phyloP scores from a whole-genome alignment of 495 filamentous ascomycete genomes.

The Aspergillus carlsbadensis region DNA sequence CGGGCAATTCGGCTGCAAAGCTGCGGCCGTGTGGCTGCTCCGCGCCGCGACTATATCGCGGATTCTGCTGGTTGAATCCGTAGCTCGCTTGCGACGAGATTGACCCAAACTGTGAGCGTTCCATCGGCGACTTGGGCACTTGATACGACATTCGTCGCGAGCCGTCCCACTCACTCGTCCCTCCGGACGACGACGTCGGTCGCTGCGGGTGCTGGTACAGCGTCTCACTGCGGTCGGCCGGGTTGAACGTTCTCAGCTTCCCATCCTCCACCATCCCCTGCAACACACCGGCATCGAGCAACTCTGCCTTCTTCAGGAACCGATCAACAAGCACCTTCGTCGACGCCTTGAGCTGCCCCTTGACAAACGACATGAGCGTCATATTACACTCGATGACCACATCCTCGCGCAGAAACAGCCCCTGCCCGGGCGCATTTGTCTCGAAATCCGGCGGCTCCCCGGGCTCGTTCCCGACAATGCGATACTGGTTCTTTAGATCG shows the following conservation, averaged over 20 bases:
- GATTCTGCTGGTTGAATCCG: too few relatives aligned
- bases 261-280: conserved; percentile 29
- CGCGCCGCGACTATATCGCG: not conserved
- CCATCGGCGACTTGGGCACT: not conserved
- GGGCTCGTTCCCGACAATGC: conserved; percentile 54
- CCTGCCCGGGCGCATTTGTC: conserved; percentile 20
- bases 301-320: conserved; percentile 58
- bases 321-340: conserved; percentile 65
- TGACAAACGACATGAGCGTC: conserved; percentile 68
- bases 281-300: conserved; percentile 29
- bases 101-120: not conserved
- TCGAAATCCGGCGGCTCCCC: conserved; percentile 20
- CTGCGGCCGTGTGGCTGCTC: not conserved
- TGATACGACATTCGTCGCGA: not conserved
- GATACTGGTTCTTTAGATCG: conserved; percentile 70
- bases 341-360: conserved; percentile 70
- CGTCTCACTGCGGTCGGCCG: conserved; percentile 19
- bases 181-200: not conserved
- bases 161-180: too few relatives aligned
- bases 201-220: too few relatives aligned
- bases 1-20: not conserved
- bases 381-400: conserved; percentile 76
- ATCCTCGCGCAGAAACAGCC: conserved; percentile 75
- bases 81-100: not conserved
- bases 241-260: conserved; percentile 29